phyloP scores from a whole-genome alignment of 768 basidiomycete genomes.

The Amanita polypyramis region DNA sequence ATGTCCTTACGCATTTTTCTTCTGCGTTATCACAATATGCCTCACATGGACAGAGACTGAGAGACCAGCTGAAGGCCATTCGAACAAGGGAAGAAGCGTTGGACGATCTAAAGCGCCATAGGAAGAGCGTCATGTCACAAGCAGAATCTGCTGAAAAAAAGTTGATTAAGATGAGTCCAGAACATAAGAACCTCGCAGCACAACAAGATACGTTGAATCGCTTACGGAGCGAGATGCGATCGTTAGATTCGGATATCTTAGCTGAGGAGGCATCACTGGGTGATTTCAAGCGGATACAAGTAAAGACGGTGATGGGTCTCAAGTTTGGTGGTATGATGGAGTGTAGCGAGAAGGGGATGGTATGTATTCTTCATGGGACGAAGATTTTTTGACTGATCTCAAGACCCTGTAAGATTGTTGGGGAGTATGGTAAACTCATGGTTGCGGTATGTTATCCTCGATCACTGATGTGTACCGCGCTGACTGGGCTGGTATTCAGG shows the following conservation, averaged over 20 bases:
- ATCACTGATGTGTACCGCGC: background rate
- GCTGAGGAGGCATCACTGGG: conserved; percentile 70
- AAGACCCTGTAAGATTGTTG: conserved; percentile 30
- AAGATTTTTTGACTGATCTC: background rate
- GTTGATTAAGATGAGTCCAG: conserved; percentile 79
- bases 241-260: conserved; percentile 76
- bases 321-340: conserved; percentile 87
- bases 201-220: conserved; percentile 68
- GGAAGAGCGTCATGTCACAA: conserved; percentile 53
- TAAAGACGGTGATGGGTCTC: conserved; percentile 62
- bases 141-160: conserved; percentile 85
- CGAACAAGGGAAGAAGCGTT: conserved; percentile 78
- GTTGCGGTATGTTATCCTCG: conserved; percentile 24
- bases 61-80: conserved; percentile 71
- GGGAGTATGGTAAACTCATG: conserved; percentile 43
- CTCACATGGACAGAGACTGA: conserved; percentile 55
- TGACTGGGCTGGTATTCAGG: conserved; percentile 25
- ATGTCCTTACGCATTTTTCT: conserved; percentile 57
- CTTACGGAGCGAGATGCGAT: conserved; percentile 66
- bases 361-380: conserved; percentile 17
- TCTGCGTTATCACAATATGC: conserved; percentile 61
- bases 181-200: conserved; percentile 69
- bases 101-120: conserved; percentile 62
- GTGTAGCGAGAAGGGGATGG: conserved; percentile 69
- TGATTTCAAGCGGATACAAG: conserved; percentile 70